These are phyloP conservation scores for Trichoderma hamatum DNA, from an alignment of 2,329 filamentous ascomycete species.

Conservation along the genomic window DNA sequence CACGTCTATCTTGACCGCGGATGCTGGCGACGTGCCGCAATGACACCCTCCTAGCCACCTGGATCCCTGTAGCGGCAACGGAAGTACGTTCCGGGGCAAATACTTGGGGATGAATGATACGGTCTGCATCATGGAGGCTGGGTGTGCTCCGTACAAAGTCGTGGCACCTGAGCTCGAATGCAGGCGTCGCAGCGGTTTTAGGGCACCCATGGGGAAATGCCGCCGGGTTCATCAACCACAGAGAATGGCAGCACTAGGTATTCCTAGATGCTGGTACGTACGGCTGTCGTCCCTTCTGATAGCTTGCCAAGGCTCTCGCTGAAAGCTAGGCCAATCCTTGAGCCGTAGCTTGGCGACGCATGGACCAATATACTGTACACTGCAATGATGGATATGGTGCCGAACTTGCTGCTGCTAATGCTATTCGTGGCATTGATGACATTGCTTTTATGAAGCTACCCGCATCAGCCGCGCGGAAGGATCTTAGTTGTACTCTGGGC, in stretches of 20 bases:
- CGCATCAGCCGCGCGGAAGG: neutral
- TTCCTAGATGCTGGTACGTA: neutral
- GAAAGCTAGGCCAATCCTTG: conserved; percentile 4
- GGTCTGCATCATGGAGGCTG: neutral
- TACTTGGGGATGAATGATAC: neutral
- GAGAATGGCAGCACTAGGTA: neutral
- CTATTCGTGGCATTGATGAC: neutral
- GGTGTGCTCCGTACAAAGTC: neutral
- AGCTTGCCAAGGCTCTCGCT: conserved; percentile 15
- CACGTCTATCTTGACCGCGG: conserved; percentile 17
- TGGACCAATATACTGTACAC: neutral
- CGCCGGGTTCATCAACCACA: conserved; percentile 5
- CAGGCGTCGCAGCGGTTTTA: conserved; percentile 3
- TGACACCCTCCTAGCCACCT: conserved; percentile 15
- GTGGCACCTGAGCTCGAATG: conserved; percentile 9
- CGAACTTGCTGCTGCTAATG: neutral
- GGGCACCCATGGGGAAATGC: neutral
- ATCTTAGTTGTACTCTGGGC: neutral
- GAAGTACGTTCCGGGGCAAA: neutral
- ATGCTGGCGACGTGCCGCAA: conserved; percentile 14
- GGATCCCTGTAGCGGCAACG: conserved; percentile 19
- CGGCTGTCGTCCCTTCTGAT: conserved; percentile 10
- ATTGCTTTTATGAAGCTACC: neutral
- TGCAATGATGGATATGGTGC: neutral
- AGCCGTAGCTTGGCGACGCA: conserved; percentile 17